Evolutionary conservation across 2,329 filamentous ascomycete genomes (phyloP), one percentile per base, ranked within the genome.

Genomic region (Aureobasidium subglaciale): DNA sequence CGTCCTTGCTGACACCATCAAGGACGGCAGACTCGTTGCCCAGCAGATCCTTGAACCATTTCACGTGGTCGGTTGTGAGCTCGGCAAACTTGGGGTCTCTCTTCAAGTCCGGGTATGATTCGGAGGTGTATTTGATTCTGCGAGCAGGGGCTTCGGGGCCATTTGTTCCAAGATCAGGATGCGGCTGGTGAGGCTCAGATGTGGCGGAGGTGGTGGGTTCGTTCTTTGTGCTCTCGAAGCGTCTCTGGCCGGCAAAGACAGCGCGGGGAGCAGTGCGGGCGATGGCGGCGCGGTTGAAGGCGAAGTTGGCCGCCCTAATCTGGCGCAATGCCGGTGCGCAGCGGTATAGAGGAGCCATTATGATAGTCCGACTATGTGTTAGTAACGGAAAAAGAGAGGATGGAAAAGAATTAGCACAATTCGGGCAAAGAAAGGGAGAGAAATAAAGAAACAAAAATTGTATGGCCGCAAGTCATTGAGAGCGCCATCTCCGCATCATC

Each of bases 71-170:
- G 41, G 77, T 70, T 2, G 84, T 90, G 63, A 99, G 64, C 63
- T 83, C 71, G 27, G 83, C 76, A 70, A 93, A 99, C 25, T 83
- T 85, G 13, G 82, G 70, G 66, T 96, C 84, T 62, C 93, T 83
- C 74, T 91, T 83, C 65, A 99, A 77, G 58, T 87, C 79, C 8
- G 93, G 92, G 66, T 95, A 93, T 54, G 85, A 87, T 63, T 96
- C 88, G 54, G 88, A 83, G 15, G 93, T 99, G 74, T 87, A 88
- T 70, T 87, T 88, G 67, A 86, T 76, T 15, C 71, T 75, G 55
- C 48, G 68, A 57, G 57, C 46, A 45, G 56, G 62, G 58, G 61
- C 61, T 53, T 58, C 64, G 57, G 56, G 60, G 32, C 58, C 59
- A 43, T 67, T 63, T 20, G 63, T 60, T 22, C 61, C 56, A 42